phyloP scores from a whole-genome alignment of 495 filamentous ascomycete genomes.

The Hyaloscypha finlandica region DNA sequence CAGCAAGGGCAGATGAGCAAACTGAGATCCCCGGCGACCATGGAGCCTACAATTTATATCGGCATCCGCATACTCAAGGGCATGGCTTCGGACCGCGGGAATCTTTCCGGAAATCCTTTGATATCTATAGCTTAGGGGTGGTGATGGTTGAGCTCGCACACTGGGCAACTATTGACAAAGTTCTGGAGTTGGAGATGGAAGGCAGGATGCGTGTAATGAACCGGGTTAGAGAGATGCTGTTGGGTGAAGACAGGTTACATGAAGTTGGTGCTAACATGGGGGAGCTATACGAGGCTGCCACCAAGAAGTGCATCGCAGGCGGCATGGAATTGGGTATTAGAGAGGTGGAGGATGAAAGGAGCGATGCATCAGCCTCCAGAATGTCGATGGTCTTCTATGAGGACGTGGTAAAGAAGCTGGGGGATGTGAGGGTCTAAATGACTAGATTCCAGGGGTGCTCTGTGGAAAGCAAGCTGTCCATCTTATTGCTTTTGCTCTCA shows the following conservation, averaged over 20 bases:
- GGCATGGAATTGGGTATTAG: slow-evolving; percentile 35
- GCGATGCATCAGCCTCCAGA: slow-evolving; percentile 32
- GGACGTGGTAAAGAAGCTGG: slow-evolving; percentile 35
- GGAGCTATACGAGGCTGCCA: slow-evolving; percentile 34
- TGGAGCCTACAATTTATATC: slow-evolving; percentile 48
- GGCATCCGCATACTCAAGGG: slow-evolving; percentile 46
- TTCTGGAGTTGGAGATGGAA: slow-evolving; percentile 43
- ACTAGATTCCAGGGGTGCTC: background rate
- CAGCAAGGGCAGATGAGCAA: slow-evolving; percentile 49
- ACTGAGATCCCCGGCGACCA: slow-evolving; percentile 50
- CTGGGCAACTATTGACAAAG: slow-evolving; percentile 47
- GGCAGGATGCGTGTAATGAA: slow-evolving; percentile 9
- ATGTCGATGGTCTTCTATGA: slow-evolving; percentile 39
- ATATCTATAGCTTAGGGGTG: slow-evolving; percentile 52
- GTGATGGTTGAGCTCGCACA: slow-evolving; percentile 52
- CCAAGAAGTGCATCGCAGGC: slow-evolving; percentile 38
- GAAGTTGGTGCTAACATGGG: slow-evolving; percentile 35
- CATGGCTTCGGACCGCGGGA: slow-evolving; percentile 37
- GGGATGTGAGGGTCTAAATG: background rate
- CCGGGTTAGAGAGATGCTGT: slow-evolving; percentile 20
- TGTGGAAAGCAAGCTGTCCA: too few species aligned
- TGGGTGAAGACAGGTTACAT: slow-evolving; percentile 29
- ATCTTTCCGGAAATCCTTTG: slow-evolving; percentile 50
- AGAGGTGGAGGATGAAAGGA: slow-evolving; percentile 28
- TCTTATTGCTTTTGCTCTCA: too few species aligned